Base-by-base conservation (phyloP, 208 protist species). In the Leishmania lainsoni region DNA sequence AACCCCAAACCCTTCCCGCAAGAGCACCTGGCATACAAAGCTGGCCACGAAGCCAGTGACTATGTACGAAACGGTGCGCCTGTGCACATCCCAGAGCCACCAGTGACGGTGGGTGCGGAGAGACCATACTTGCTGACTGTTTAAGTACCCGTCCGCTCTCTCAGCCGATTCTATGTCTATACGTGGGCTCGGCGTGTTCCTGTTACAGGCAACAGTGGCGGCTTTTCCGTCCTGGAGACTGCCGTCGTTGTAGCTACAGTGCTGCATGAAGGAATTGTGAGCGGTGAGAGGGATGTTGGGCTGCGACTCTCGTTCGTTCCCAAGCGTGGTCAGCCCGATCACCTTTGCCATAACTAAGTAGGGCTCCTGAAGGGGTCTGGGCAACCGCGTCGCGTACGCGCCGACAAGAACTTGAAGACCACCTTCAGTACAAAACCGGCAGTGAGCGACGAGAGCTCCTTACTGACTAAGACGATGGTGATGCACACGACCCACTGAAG, bases 1-100 rank as follows among this genome's bases (percentile, higher is more conserved):
- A 32, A 83, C 83, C 32, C 77, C 79, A 70, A 92, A 92, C 4
- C 49, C 22, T 73, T 84, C 81, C 42, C 86, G 83, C 68, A 91
- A 70, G 1, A 92, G 68, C 26, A 90, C 68, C 48, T 89, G 86
- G 61, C 80, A 87, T 32, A 93, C 84, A 72, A 87, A 93, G 5
- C 73, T 68, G 66, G 87, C 74, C 14, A 90, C 39, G 63, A 93
- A 86, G 42, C 87, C 90, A 22, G 85, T 87, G 3, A 87, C 68
- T 12, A 89, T 81, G 78, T 94, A 95, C 3, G 89, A 90, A 51
- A 93, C 42, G 26, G 83, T 86, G 52, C 81, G 85, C 79, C 78
- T 63, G 76, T 95, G 90, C 12, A 89, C 81, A 68, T 95, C 92
- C 90, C 92, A 95, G 48, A 93, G 78, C 92, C 90, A 93, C 87